Base-by-base conservation (phyloP, 2,329 filamentous ascomycete genomes). In the Clonostachys byssicola region DNA sequence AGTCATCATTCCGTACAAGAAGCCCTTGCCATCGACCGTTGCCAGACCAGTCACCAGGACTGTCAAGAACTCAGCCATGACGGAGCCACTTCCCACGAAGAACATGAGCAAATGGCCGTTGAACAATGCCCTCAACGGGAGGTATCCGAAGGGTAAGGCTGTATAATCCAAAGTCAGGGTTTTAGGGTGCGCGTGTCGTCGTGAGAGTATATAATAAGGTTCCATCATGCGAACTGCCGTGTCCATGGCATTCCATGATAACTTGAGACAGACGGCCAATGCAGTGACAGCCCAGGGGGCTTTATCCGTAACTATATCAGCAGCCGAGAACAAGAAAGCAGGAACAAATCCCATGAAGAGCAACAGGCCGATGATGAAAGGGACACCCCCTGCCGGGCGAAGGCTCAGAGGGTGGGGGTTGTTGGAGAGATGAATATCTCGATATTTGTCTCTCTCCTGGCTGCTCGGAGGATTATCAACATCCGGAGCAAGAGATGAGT, bases 121-220 rank as follows among this genome's bases (percentile, higher is more conserved):
- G 34, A 79, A 52, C 10, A 85, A 66, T 4, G 84, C 85, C 49
- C 75, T 73, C 42, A 86, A 55, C 1, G 84, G 80, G 18, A 88
- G 74, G 62, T 77, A 83, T 5, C 80, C 80, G 46, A 87, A 88
- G 6, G 86, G 83, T 55, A 87, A 78, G 30, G 83, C 83, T 1
- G 84, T 86, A 62, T 90, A 89, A 63, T 90, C 86, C 10, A 89
- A 75, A 0, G 81, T 84, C 7, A 90, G 74, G 3, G 81, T 85
- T 53, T 75, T 79, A 7, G 85, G 72, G 1, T 82, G 78, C 5
- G 86, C 85, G 52, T 86, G 79, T 5, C 86, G 77, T 45, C 73
- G 72, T 13, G 80, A 85, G 3, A 90, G 76, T 49, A 88, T 79
- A 59, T 85, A 88, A 58, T 86, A 90, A 3, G 86, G 86, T 61